Base-by-base conservation (phyloP, 1,284 basidiomycete genomes). In the Leccinum cinnamomeum region DNA sequence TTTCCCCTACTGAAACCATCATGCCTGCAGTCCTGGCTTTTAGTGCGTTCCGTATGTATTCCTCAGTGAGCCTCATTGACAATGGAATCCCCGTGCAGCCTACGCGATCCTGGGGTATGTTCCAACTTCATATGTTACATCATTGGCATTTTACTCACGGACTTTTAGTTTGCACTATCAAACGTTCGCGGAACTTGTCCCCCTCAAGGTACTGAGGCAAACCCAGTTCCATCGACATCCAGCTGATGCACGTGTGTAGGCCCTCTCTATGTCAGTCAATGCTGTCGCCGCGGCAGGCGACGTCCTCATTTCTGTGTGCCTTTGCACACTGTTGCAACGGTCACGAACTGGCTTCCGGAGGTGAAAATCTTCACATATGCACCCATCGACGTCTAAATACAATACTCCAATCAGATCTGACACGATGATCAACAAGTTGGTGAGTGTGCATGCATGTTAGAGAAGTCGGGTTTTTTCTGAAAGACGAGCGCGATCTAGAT, bases 211-310 rank as follows among this genome's bases (percentile, higher is more conserved):
- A 60, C 18, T 3, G 5, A 2, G n/a, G 7, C 10, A 0, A 16
- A 41, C 12, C 7, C 10, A n/a, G 18, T 14, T 4, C 8, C 10
- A 1, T 4, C 12, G 28, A 25, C 11, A 3, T 8, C 6, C 16
- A 2, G 7, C 57, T 70, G 37, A 72, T 50, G 6, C 20, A 39
- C 0, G 7, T 8, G 1, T n/a, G 3, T 23, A 72, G 73, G 68
- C 66, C 18, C 76, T 87, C 14, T 86, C 85, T 0, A 83, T 87
- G 67, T 66, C 79, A 16, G 79, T 88, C 58, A 88, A 88, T 64
- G 81, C 79, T 0, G 75, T 86, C n/a, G 84, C 85, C 0, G 87
- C 84, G 0, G 83, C 79, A 3, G 81, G 83, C 2, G 87, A 89
- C 62, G 79, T 87, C 16, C 71, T 85, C 33, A 89, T 89, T 58